Evolutionary conservation across 768 basidiomycete species (phyloP).

Genomic region (Floccularia luteovirens): DNA sequence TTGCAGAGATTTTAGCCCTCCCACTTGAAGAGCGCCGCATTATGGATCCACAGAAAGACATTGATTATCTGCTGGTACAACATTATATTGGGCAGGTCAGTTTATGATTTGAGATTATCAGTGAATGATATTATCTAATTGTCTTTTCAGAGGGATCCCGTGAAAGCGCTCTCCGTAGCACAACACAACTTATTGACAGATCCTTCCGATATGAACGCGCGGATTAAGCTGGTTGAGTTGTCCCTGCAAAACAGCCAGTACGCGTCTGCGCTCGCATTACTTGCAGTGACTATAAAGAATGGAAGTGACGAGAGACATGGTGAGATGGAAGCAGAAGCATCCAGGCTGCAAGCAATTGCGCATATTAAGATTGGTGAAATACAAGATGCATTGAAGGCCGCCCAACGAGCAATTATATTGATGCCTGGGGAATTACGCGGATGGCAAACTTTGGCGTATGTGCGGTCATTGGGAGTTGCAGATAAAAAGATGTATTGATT

Average conservation of each 20-base stretch:
- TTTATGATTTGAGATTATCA: constrained; percentile 5
- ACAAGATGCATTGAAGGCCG: constrained; percentile 27
- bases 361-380: too few relatives aligned
- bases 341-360: too few relatives aligned
- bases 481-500: constrained; percentile 7
- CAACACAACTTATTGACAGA: constrained; percentile 53
- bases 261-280: constrained; percentile 37
- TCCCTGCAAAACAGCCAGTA: constrained; percentile 39
- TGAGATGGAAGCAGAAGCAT: too few relatives aligned
- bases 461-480: constrained; percentile 18
- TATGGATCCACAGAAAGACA: constrained; percentile 65
- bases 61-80: constrained; percentile 64
- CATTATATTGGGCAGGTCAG: constrained; percentile 69
- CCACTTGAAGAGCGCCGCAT: constrained; percentile 55
- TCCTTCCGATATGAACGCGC: constrained; percentile 40
- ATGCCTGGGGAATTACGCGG: constrained; percentile 40
- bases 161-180: constrained; percentile 40
- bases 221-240: constrained; percentile 49
- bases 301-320: constrained; percentile 28
- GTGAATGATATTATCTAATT: not conserved
- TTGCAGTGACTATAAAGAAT: constrained; percentile 25
- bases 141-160: constrained; percentile 33
- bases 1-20: constrained; percentile 71
- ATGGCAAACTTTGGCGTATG: constrained; percentile 59
- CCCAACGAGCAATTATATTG: constrained; percentile 61